phyloP scores from a whole-genome alignment of 192 early-diverging fungal genomes.

The Coemansia reversa region DNA sequence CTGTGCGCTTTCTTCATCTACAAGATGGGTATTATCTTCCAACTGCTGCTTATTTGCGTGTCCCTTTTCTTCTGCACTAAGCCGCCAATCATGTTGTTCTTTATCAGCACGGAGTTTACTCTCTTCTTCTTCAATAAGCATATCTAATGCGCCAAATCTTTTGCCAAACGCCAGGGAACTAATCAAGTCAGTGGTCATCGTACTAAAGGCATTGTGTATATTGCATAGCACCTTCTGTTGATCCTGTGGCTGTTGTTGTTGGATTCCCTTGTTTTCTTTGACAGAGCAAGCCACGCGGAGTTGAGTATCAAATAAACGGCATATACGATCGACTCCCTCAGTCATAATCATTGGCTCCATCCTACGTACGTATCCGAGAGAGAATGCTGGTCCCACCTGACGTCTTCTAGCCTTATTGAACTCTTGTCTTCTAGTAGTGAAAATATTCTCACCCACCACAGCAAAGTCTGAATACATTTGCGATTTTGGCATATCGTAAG shows the following conservation, averaged over 20 bases:
- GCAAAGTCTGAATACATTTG: constrained; percentile 34
- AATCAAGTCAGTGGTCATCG: constrained; percentile 32
- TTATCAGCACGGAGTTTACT: too few species aligned
- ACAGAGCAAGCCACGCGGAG: not conserved
- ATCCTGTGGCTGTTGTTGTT: not conserved
- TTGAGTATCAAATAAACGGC: constrained; percentile 18
- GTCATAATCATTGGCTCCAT: constrained; percentile 24
- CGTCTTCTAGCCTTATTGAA: constrained; percentile 21
- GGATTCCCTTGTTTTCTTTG: not conserved
- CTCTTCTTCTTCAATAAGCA: constrained; percentile 7
- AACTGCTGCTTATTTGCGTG: not conserved
- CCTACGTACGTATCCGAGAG: constrained; percentile 5
- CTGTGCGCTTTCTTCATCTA: constrained; percentile 4
- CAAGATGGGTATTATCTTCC: not conserved
- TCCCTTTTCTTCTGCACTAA: not conserved
- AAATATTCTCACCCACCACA: constrained; percentile 20
- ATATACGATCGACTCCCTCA: constrained; percentile 20
- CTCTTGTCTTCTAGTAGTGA: constrained; percentile 26
- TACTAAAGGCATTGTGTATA: constrained; percentile 17
- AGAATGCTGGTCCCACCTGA: constrained; percentile 27
- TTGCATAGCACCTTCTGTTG: not conserved
- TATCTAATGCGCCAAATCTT: constrained; percentile 15
- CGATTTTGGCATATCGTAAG: constrained; percentile 23
- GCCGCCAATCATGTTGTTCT: not conserved
- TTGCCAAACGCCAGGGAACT: constrained; percentile 23